Evolutionary conservation across 148 eudicot genomes (phyloP).

Genomic region (Limonium bicolor): DNA sequence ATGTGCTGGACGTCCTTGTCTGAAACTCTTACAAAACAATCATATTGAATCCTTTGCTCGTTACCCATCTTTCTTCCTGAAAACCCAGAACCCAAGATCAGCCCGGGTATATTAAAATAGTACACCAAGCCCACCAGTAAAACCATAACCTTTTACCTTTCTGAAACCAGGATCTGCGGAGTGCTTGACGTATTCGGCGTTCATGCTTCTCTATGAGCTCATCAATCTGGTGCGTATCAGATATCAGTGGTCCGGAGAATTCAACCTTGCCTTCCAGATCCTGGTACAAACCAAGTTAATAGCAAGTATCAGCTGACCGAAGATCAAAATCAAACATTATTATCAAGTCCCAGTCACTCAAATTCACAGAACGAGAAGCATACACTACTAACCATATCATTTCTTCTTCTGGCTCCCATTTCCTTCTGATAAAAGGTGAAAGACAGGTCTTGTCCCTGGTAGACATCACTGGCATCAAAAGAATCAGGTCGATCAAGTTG

Average conservation of each 20-base stretch:
- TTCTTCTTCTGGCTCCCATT: slow-evolving; percentile 47
- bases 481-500: slow-evolving; percentile 72
- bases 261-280: slow-evolving; percentile 6
- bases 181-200: slow-evolving; percentile 6
- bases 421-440: slow-evolving; percentile 63
- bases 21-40: no score
- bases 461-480: slow-evolving; percentile 75
- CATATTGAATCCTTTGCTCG: no score
- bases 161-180: slow-evolving; percentile 4
- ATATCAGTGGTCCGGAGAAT: slow-evolving; percentile 5
- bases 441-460: slow-evolving; percentile 84
- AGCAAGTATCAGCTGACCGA: neutral
- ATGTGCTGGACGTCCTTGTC: no score
- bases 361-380: no score
- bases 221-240: slow-evolving; percentile 1
- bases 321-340: neutral
- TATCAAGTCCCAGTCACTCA: neutral
- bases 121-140: no score
- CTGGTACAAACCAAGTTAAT: no score
- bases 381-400: slow-evolving; percentile 58
- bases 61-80: no score
- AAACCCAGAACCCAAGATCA: no score
- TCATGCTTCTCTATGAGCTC: slow-evolving; percentile 4
- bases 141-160: no score
- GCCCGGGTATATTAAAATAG: no score